Evolutionary conservation across 306 rosid species (phyloP).

Genomic region (Fragaria ananassa): DNA sequence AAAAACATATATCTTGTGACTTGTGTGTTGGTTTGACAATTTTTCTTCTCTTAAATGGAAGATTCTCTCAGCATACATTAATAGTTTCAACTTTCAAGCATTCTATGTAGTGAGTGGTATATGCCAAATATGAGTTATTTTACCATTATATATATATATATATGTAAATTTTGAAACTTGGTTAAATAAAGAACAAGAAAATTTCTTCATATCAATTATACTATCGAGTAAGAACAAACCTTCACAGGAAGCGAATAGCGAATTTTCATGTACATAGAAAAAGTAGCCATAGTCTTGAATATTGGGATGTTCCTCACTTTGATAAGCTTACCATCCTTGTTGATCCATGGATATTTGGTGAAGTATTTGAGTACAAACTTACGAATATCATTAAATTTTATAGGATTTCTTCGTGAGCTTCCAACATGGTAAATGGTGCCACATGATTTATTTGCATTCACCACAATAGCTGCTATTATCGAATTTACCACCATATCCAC

Average conservation of each 20-base stretch:
- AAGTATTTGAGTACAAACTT: slow-evolving; percentile 6
- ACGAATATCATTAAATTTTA: background rate
- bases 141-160: no score
- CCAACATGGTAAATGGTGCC: slow-evolving; percentile 37
- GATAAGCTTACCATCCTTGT: slow-evolving; percentile 27
- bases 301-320: background rate
- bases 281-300: slow-evolving; percentile 14
- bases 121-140: no score
- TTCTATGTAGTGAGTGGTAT: no score
- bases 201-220: background rate
- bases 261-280: slow-evolving; percentile 9
- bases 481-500: slow-evolving; percentile 44
- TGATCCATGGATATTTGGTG: slow-evolving; percentile 2
- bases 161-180: no score
- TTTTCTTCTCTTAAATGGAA: no score
- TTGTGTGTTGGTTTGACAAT: no score
- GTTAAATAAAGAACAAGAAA: no score
- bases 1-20: no score
- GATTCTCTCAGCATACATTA: no score
- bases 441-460: slow-evolving; percentile 17
- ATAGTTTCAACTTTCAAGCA: no score
- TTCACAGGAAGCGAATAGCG: slow-evolving; percentile 23
- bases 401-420: slow-evolving; percentile 34
- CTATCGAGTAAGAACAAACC: slow-evolving; percentile 15
- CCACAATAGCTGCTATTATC: slow-evolving; percentile 28